These are phyloP conservation scores for Pichia kudriavzevii DNA, from an alignment of 1,139 yeast genomes.

Conservation along the genomic window DNA sequence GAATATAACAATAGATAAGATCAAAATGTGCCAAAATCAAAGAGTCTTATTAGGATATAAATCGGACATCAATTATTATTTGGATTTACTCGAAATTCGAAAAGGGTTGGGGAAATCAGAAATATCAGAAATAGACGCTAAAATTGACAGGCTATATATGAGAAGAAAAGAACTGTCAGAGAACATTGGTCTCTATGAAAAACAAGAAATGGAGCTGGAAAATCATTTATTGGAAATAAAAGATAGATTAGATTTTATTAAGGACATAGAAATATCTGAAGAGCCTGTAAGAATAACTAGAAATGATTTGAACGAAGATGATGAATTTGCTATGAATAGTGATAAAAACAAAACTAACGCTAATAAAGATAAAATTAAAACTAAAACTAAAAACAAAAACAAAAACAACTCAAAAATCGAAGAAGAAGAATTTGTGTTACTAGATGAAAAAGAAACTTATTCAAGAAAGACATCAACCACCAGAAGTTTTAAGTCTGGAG, in stretches of 20 bases:
- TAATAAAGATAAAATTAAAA: constrained; percentile 2
- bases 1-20: constrained; percentile 33
- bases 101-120: constrained; percentile 59
- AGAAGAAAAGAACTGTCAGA: constrained; percentile 48
- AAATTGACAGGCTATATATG: constrained; percentile 42
- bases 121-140: constrained; percentile 51
- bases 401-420: not conserved
- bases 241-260: constrained; percentile 32
- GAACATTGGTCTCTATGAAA: constrained; percentile 51
- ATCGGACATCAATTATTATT: constrained; percentile 35
- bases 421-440: constrained; percentile 6
- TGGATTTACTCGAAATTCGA: constrained; percentile 52
- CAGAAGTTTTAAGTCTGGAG: constrained; percentile 53
- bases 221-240: constrained; percentile 36
- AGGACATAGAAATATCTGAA: constrained; percentile 18
- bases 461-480: constrained; percentile 10
- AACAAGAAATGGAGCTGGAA: constrained; percentile 48
- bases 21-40: constrained; percentile 34
- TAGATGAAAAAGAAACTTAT: constrained; percentile 9
- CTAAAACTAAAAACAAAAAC: not conserved
- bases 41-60: constrained; percentile 32
- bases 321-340: not conserved
- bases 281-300: constrained; percentile 5
- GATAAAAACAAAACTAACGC: constrained; percentile 1
- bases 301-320: constrained; percentile 11